Percentiles rank a stretch among this genome's conserved stretches.
Conservation (phyloP, 257 asterid species). For the Solanum chiquidenum region DNA sequence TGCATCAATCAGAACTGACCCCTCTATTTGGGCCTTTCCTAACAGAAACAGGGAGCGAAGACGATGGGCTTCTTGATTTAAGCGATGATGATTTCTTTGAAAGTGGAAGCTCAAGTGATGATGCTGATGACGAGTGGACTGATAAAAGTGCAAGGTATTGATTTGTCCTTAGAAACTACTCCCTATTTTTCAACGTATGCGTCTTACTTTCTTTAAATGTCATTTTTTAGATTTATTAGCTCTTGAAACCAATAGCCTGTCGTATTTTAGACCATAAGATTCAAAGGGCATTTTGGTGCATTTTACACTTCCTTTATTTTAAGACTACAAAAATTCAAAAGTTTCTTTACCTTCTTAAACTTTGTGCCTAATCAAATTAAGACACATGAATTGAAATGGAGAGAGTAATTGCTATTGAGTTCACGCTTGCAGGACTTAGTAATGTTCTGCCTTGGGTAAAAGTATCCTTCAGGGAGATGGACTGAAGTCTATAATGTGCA, state of each 20-base stretch:
- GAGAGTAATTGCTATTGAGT: neutral
- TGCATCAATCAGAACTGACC: neutral
- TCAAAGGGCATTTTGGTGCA: neutral
- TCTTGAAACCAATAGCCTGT: neutral
- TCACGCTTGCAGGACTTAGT: neutral
- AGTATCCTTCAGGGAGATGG: neutral
- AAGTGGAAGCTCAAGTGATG: constrained; percentile 87
- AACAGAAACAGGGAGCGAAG: constrained; percentile 97
- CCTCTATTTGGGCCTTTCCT: constrained; percentile 6
- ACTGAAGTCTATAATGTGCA: neutral
- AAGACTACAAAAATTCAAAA: neutral
- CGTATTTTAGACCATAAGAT: neutral
- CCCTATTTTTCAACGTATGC: neutral
- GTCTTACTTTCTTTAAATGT: neutral
- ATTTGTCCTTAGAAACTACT: neutral
- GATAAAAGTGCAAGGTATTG: constrained; percentile 71
- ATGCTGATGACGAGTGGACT: constrained; percentile 91
- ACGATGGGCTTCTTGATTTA: constrained; percentile 76
- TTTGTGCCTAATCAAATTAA: neutral
- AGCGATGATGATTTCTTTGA: constrained; percentile 89
- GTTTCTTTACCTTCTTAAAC: neutral
- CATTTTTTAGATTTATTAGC: neutral
- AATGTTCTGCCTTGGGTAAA: neutral
- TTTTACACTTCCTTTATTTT: neutral
- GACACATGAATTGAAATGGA: neutral